These are phyloP conservation scores for Termitomyces sp. DNA, from an alignment of 768 basidiomycete genomes.

Conservation along the genomic window DNA sequence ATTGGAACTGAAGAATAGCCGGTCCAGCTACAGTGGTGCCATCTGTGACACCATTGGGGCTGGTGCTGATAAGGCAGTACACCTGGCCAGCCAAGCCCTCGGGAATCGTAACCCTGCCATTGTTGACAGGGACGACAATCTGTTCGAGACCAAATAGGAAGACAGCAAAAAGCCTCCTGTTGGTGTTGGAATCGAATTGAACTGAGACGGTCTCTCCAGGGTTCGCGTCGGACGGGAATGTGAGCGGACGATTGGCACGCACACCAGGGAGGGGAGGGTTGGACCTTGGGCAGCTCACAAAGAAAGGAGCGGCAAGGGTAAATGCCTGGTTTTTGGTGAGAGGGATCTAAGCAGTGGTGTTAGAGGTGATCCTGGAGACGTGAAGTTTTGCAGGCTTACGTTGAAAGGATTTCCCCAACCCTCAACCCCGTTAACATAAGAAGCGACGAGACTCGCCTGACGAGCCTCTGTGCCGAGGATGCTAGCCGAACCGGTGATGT, in stretches of 20 bases:
- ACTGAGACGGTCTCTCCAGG: conserved; percentile 8
- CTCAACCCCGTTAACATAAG: conserved; percentile 11
- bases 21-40: conserved; percentile 11
- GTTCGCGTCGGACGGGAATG: conserved; percentile 16
- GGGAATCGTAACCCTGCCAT: conserved; percentile 9
- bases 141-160: conserved; percentile 9
- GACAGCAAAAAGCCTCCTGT: conserved; percentile 3
- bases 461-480: conserved; percentile 14
- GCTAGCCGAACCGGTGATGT: conserved; percentile 8
- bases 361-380: neutral
- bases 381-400: neutral
- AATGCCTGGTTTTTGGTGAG: conserved; percentile 26
- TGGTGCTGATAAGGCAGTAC: conserved; percentile 8
- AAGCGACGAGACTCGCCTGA: conserved; percentile 6
- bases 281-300: conserved; percentile 42
- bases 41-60: conserved; percentile 6
- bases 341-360: conserved; percentile 19
- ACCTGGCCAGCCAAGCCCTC: conserved; percentile 7
- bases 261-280: conserved; percentile 42
- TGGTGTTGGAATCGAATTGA: neutral
- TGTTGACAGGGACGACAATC: conserved; percentile 4
- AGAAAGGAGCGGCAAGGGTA: conserved; percentile 36
- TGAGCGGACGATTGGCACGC: conserved; percentile 43
- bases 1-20: conserved; percentile 9
- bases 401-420: conserved; percentile 12